Evolutionary conservation across 2,329 filamentous ascomycete genomes (phyloP), one percentile per base, ranked within the genome.

Genomic region (Rhytidhysteron rufulum): DNA sequence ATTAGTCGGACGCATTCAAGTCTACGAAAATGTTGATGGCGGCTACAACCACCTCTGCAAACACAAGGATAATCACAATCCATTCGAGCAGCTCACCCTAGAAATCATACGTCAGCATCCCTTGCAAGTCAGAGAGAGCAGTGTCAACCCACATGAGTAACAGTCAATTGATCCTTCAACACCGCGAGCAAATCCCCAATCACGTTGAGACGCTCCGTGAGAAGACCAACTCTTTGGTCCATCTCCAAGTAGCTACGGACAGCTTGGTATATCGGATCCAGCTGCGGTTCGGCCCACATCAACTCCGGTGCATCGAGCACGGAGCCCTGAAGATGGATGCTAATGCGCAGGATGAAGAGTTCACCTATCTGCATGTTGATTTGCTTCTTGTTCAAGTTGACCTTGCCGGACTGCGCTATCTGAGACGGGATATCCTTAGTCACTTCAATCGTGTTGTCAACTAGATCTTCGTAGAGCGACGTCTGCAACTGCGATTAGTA

Each of bases 351-450:
- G 60, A 98, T 97, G 67, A 98, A 98, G 39, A 98, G 80, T 70
- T 98, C 90, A 63, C 93, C 93, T 45, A 98, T 96, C 68, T 97
- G 90, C 90, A 97, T 97, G 73, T 97, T 97, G 74, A 98, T 96
- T 63, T 97, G 83, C 43, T 82, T 82, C 31, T 91, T 82, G 43
- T 83, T 88, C 43, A 98, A 80, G 40, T 87, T 84, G 58, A 98
- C 93, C 59, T 90, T 93, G 48, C 93, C 93, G 0, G 91, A 96
- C 49, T 86, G 73, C 3, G 93, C 91, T 53, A 98, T 95, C 65
- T 95, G 87, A 7, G 87, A 84, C 0, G 93, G 93, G 4, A 98
- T 86, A 43, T 94, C 88, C 62, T 95, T 94, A 57, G 90, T 96
- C 1, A 85, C 84, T 51, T 94, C 86, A 54, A 98, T 94, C 2